phyloP scores from a whole-genome alignment of 805 yeast genomes.

The Soucietia sequanensis region DNA sequence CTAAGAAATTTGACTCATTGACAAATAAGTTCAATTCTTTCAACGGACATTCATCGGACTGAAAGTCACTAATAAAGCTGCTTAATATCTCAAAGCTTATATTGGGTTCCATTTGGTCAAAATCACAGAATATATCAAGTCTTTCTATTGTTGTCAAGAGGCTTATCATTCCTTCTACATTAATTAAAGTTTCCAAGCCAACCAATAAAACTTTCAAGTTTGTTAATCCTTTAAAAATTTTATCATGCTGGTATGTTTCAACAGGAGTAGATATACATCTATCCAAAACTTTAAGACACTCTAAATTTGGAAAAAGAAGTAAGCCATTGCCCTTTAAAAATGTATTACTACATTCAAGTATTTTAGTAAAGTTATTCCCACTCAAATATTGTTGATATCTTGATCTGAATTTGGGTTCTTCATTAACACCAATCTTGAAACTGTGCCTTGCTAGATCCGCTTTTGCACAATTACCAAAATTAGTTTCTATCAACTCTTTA shows the following conservation, averaged over 20 bases:
- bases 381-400: slow-evolving; percentile 14
- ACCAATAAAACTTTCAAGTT: slow-evolving; percentile 14
- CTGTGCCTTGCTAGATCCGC: slow-evolving; percentile 19
- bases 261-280: background rate
- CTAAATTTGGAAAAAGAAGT: slow-evolving; percentile 16
- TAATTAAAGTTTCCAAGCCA: slow-evolving; percentile 13
- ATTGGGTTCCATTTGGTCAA: slow-evolving; percentile 12
- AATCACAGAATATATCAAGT: slow-evolving; percentile 20
- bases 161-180: slow-evolving; percentile 4
- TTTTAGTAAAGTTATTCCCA: slow-evolving; percentile 16
- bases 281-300: slow-evolving; percentile 20
- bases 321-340: slow-evolving; percentile 13
- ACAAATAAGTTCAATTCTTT: slow-evolving; percentile 13
- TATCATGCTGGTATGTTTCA: background rate
- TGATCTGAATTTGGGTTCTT: slow-evolving; percentile 12
- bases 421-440: slow-evolving; percentile 11
- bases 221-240: slow-evolving; percentile 5
- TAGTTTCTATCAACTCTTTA: slow-evolving; percentile 15
- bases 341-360: slow-evolving; percentile 23
- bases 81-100: slow-evolving; percentile 4
- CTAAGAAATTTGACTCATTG: slow-evolving; percentile 11
- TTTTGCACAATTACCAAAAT: slow-evolving; percentile 13
- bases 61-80: background rate
- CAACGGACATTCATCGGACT: slow-evolving; percentile 1
- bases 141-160: slow-evolving; percentile 8